Conservation (phyloP, 805 yeast species). For the Komagataella populi region DNA sequence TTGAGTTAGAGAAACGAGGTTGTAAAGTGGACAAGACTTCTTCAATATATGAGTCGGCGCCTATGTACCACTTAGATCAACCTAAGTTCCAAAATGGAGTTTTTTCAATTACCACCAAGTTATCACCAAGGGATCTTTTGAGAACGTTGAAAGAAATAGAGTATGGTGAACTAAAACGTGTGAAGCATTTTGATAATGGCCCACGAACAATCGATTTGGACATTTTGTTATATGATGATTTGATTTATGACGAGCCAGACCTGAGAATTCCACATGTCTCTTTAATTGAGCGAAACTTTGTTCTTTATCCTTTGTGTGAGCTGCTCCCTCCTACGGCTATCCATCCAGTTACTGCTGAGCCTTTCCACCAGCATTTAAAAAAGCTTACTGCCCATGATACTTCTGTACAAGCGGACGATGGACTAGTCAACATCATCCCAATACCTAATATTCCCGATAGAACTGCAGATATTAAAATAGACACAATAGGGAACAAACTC, state of each 20-base stretch:
- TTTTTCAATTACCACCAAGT: conserved; percentile 43
- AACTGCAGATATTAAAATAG: conserved; percentile 23
- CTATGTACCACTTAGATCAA: conserved; percentile 84
- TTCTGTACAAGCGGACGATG: conserved; percentile 33
- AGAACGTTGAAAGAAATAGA: conserved; percentile 61
- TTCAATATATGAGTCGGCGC: conserved; percentile 74
- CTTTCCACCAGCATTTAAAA: conserved; percentile 52
- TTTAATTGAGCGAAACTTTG: conserved; percentile 85
- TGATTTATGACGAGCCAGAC: conserved; percentile 38
- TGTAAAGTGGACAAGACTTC: conserved; percentile 51
- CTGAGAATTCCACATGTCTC: conserved; percentile 76
- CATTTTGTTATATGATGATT: conserved; percentile 56
- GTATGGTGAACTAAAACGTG: conserved; percentile 53
- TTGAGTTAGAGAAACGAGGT: conserved; percentile 24
- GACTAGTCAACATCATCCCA: conserved; percentile 39
- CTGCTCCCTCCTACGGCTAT: conserved; percentile 47
- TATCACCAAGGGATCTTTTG: conserved; percentile 54
- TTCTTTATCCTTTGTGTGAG: conserved; percentile 79
- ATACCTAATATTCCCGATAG: conserved; percentile 11
- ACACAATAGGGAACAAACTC: conserved; percentile 23
- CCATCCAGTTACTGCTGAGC: conserved; percentile 84
- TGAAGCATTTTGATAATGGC: conserved; percentile 76
- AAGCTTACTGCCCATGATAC: conserved; percentile 25
- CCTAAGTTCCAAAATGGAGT: conserved; percentile 78
- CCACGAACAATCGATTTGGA: conserved; percentile 90